Evolutionary conservation across 1,284 basidiomycete genomes (phyloP), one percentile per base, ranked within the genome.

Genomic region (Flammula alnicola): DNA sequence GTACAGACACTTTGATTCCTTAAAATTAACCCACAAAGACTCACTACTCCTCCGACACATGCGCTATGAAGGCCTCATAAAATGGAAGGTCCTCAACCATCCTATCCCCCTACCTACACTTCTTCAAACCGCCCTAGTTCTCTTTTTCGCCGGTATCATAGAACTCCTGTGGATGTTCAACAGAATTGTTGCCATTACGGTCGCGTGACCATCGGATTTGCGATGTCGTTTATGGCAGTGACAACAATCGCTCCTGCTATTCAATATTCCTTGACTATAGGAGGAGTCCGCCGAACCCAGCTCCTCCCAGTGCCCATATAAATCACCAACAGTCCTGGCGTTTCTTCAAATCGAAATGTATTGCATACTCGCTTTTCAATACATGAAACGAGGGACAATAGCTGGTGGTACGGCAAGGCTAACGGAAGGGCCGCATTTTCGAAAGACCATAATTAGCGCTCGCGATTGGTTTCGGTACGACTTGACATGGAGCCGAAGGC

Each of bases 111-210:
- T 64, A 9, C 63, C 60, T 9, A 25, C 63, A 1, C 47, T 62
- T 4, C 58, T 65, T 11, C 63, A 64, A 47, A 27, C 51, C 14
- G 55, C 63, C 12, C 52, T 66, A 10, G 40, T 66, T 10, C 47
- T 65, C 2, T 65, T 66, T n/a, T 58, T 65, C 33, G 44, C 45
- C 3, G 62, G 63, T 5, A 44, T 66, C 3, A 35, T 63, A 2
- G 58, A 60, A 29, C 49, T 64, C 5, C 45, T 66, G 14, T 65
- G 63, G 63, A 44, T 45, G 14, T 45, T 56, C 25, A 55, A 60
- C 31, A 11, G 30, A 10, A 26, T 38, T 3, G 50, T 63, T 1
- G 60, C 59, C 2, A 39, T 50, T 2, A 33, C 51, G n/a, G 41
- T 60, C 12, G 50, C 57, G 27, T 41, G 12, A 46, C 54, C 16